phyloP scores from a whole-genome alignment of 2,329 filamentous ascomycete genomes.

The Fusarium mundagurra region DNA sequence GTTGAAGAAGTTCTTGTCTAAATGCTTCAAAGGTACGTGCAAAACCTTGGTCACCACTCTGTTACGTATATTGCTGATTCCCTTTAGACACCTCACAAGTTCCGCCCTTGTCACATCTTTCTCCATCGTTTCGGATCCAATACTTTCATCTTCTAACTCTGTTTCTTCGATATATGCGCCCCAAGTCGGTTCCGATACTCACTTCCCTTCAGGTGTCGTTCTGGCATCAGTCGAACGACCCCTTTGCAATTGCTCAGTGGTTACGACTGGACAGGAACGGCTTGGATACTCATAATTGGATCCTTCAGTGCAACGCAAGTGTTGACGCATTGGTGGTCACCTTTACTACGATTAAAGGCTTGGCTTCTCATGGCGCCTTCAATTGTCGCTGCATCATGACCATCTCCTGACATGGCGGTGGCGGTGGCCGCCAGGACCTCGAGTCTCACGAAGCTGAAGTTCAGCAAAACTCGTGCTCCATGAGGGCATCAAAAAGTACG shows the following conservation, averaged over 20 bases:
- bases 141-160: not conserved
- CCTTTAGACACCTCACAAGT: not conserved
- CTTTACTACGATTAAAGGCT: no score
- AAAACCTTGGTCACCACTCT: no score
- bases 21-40: conserved; percentile 16
- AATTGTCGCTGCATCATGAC: not conserved
- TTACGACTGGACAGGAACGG: not conserved
- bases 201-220: not conserved
- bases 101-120: conserved; percentile 5
- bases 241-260: not conserved
- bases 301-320: not conserved
- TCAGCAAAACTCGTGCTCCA: not conserved
- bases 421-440: not conserved
- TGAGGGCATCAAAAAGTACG: not conserved
- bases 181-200: conserved; percentile 3
- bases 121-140: not conserved
- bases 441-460: not conserved
- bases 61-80: not conserved
- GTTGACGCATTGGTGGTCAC: no score
- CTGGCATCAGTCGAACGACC: not conserved
- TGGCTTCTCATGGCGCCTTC: not conserved
- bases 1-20: conserved; percentile 6
- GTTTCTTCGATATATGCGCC: conserved; percentile 30
- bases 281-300: not conserved
- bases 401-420: not conserved